phyloP scores from a whole-genome alignment of 2,329 filamentous ascomycete genomes.

The Nemania abortiva region DNA sequence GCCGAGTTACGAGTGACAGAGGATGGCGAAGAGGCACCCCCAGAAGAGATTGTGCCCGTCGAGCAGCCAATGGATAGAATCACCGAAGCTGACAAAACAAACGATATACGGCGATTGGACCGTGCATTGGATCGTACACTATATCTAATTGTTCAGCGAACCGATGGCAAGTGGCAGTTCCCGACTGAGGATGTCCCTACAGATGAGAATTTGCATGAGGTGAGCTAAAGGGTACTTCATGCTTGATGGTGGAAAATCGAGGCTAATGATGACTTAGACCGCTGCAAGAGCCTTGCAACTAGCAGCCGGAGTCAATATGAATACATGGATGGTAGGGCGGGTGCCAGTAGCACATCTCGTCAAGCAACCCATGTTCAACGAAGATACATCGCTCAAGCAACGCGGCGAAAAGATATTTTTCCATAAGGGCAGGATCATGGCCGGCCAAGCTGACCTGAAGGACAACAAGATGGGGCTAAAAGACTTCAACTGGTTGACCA shows the following conservation, averaged over 20 bases:
- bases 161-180: conserved; percentile 82
- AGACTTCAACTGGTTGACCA: conserved; percentile 93
- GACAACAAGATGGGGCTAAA: conserved; percentile 77
- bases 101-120: conserved; percentile 83
- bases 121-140: conserved; percentile 83
- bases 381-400: conserved; percentile 57
- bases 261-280: conserved; percentile 66
- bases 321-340: conserved; percentile 96
- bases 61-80: conserved; percentile 76
- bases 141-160: conserved; percentile 85
- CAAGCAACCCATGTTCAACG: conserved; percentile 62
- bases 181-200: conserved; percentile 77
- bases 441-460: conserved; percentile 87
- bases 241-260: neutral
- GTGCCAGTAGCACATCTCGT: conserved; percentile 86
- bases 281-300: conserved; percentile 82
- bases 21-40: conserved; percentile 69
- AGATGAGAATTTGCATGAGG: conserved; percentile 84
- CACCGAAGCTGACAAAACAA: conserved; percentile 81
- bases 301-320: conserved; percentile 93
- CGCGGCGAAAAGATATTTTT: conserved; percentile 90
- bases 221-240: conserved; percentile 59
- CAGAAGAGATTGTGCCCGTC: conserved; percentile 72
- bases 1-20: conserved; percentile 74
- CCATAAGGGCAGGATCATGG: conserved; percentile 96